Conservation (phyloP, 805 yeast species). For the Kuraishia hungarica region DNA sequence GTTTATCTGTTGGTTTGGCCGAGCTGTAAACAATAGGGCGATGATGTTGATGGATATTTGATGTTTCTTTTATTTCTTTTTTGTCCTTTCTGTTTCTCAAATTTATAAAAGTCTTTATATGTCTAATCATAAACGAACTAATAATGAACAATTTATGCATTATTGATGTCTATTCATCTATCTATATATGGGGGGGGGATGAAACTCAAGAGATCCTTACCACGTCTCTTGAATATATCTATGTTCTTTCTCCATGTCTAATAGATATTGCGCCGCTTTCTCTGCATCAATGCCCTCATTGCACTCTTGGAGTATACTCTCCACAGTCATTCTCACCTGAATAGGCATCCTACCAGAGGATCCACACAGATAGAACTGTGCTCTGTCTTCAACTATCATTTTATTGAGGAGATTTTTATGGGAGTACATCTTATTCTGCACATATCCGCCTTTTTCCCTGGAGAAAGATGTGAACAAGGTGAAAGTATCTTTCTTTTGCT, state of each 20-base stretch:
- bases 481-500: conserved; percentile 22
- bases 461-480: conserved; percentile 38
- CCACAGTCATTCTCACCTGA: conserved; percentile 75
- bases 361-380: conserved; percentile 78
- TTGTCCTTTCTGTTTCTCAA: neutral
- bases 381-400: conserved; percentile 44
- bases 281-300: conserved; percentile 30
- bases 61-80: too few relatives aligned
- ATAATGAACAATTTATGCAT: neutral
- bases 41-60: neutral
- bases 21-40: neutral
- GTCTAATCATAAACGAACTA: neutral
- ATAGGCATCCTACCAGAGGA: conserved; percentile 92
- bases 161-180: neutral
- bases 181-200: neutral
- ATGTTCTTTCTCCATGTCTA: conserved; percentile 51
- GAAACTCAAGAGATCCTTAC: conserved; percentile 31
- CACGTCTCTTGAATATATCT: conserved; percentile 86
- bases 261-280: conserved; percentile 40
- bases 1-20: conserved; percentile 52
- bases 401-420: conserved; percentile 41
- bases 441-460: conserved; percentile 52
- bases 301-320: conserved; percentile 45
- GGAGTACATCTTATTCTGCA: conserved; percentile 62
- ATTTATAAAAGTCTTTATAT: neutral